Conservation (phyloP, 1,284 basidiomycete species). For the Athelia sp. region DNA sequence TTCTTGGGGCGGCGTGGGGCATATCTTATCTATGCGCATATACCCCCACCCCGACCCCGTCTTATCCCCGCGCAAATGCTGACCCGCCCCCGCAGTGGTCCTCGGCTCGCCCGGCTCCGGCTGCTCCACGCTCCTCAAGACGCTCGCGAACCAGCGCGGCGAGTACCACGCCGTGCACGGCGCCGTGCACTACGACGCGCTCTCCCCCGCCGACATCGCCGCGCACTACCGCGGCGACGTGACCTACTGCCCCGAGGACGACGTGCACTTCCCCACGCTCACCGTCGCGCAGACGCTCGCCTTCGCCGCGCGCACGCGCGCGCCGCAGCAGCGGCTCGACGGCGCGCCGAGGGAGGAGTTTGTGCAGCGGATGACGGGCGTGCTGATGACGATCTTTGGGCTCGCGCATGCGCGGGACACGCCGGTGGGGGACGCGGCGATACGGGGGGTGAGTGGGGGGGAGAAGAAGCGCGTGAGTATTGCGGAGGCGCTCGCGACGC, state of each 20-base stretch:
- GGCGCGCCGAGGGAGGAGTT: conserved; percentile 38
- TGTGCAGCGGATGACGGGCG: conserved; percentile 37
- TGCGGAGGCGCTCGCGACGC: conserved; percentile 59
- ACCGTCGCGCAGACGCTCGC: conserved; percentile 65
- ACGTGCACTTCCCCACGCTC: conserved; percentile 72
- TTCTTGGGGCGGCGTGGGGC: too few relatives aligned
- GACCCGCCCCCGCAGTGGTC: conserved; percentile 36
- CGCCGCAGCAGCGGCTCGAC: conserved; percentile 41
- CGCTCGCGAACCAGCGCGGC: conserved; percentile 58
- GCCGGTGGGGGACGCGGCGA: conserved; percentile 64
- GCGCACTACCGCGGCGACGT: conserved; percentile 57
- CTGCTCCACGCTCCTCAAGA: conserved; percentile 68
- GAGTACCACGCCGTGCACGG: conserved; percentile 55
- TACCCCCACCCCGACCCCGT: not conserved
- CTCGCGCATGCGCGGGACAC: conserved; percentile 54
- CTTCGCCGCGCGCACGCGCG: conserved; percentile 60
- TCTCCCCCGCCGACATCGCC: conserved; percentile 41
- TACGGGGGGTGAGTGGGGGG: conserved; percentile 79
- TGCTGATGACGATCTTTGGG: conserved; percentile 67
- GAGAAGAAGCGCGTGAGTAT: conserved; percentile 80
- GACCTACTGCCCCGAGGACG: conserved; percentile 59
- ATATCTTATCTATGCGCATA: too few relatives aligned
- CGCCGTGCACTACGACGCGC: conserved; percentile 57
- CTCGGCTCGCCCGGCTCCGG: conserved; percentile 59
- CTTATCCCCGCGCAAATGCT: not conserved